Evolutionary conservation across 345 rosid genomes (phyloP).

Genomic region (Ceriops decandra): DNA sequence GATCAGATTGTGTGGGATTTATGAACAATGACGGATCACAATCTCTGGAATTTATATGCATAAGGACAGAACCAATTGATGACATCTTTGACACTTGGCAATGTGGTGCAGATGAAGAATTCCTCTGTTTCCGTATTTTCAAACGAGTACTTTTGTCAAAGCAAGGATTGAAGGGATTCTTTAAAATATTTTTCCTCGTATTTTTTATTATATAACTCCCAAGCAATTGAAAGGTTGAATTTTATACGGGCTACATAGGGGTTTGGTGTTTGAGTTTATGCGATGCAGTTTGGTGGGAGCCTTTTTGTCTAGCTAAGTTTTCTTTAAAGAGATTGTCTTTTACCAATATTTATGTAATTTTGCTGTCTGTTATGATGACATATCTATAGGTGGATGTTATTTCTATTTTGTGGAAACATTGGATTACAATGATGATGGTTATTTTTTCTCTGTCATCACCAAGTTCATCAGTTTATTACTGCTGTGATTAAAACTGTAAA

Average conservation of each 20-base stretch:
- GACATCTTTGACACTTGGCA: slow-evolving; percentile 8
- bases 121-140: not conserved
- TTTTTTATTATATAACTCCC: not conserved
- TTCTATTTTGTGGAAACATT: no score
- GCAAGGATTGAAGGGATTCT: not conserved
- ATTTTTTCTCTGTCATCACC: no score
- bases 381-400: no score
- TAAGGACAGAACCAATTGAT: slow-evolving; percentile 3
- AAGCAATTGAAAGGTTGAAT: not conserved
- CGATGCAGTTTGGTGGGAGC: not conserved
- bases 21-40: no score
- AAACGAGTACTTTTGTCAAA: not conserved
- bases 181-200: not conserved
- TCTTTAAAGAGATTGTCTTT: not conserved
- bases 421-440: no score
- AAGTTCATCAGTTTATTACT: no score
- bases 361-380: no score
- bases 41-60: slow-evolving; percentile 7
- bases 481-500: no score
- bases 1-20: no score
- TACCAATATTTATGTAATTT: not conserved
- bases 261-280: not conserved
- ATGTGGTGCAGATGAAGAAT: not conserved
- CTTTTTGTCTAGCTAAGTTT: not conserved
- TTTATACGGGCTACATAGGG: not conserved